phyloP scores from a whole-genome alignment of 768 basidiomycete species.

The Lyophyllum shimeji region DNA sequence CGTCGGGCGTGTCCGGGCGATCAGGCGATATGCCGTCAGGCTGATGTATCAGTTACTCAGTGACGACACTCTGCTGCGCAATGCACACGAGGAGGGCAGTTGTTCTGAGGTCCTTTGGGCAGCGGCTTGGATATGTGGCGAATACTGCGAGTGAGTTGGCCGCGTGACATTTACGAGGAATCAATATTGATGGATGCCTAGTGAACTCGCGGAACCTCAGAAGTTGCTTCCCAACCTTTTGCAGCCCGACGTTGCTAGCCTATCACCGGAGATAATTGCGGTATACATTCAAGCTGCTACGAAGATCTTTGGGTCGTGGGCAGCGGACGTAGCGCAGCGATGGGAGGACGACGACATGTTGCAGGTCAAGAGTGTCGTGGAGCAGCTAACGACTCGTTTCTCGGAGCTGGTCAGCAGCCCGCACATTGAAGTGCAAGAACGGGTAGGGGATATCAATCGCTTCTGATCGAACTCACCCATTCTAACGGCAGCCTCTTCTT shows the following conservation, averaged over 20 bases:
- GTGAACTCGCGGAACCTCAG: slow-evolving; percentile 78
- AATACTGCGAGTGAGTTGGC: slow-evolving; percentile 78
- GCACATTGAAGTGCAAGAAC: slow-evolving; percentile 90
- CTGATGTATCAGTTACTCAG: slow-evolving; percentile 79
- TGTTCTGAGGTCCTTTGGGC: slow-evolving; percentile 90
- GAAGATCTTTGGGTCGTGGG: slow-evolving; percentile 89
- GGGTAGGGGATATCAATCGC: slow-evolving; percentile 45
- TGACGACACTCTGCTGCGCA: slow-evolving; percentile 73
- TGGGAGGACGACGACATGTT: slow-evolving; percentile 77
- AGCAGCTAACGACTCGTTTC: slow-evolving; percentile 59
- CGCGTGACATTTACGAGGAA: neutral
- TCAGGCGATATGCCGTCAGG: slow-evolving; percentile 77
- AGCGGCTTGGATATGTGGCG: slow-evolving; percentile 95
- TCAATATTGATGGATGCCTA: slow-evolving; percentile 26
- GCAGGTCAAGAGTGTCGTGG: slow-evolving; percentile 64
- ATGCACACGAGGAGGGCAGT: slow-evolving; percentile 65
- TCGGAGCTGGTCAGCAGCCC: slow-evolving; percentile 55
- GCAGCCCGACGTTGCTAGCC: slow-evolving; percentile 52
- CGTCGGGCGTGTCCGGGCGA: slow-evolving; percentile 74
- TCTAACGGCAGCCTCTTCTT: slow-evolving; percentile 7
- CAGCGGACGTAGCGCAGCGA: slow-evolving; percentile 66
- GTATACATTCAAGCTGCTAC: slow-evolving; percentile 80
- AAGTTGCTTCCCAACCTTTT: slow-evolving; percentile 72
- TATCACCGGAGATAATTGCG: slow-evolving; percentile 65
- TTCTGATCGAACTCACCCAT: neutral